A percentile compares a stretch with the other conserved stretches of the same genome.
Conservation (phyloP, 2,329 filamentous ascomycete species). For the Paramyrothecium roridum region DNA sequence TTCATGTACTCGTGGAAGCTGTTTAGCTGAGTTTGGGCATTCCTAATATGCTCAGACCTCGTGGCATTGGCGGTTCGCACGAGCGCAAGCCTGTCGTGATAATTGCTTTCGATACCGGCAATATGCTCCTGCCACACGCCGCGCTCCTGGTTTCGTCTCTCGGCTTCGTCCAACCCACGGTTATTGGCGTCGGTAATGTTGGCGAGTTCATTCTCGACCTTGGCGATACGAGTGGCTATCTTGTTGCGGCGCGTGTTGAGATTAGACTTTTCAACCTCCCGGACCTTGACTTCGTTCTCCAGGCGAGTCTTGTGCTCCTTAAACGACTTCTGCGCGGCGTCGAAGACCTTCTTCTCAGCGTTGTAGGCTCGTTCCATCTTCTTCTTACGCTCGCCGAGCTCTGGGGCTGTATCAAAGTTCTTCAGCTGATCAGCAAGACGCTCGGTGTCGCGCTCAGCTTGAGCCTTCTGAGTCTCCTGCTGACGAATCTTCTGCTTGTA, state of each 20-base stretch:
- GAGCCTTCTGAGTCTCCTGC: conserved; percentile 70
- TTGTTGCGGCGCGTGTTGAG: conserved; percentile 70
- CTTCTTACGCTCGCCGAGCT: conserved; percentile 56
- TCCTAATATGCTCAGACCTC: conserved; percentile 25
- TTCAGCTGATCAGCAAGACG: conserved; percentile 58
- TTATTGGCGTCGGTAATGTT: conserved; percentile 68
- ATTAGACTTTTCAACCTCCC: conserved; percentile 62
- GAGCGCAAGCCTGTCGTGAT: conserved; percentile 38
- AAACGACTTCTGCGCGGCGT: conserved; percentile 51
- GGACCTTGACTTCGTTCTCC: conserved; percentile 59
- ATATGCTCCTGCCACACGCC: conserved; percentile 44
- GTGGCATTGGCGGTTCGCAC: conserved; percentile 28
- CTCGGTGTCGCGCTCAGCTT: conserved; percentile 54
- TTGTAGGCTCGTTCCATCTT: conserved; percentile 50
- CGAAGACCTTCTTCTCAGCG: conserved; percentile 57
- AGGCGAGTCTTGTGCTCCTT: conserved; percentile 58
- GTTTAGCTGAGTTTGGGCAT: conserved; percentile 26
- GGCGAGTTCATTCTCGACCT: conserved; percentile 70
- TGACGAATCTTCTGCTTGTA: conserved; percentile 72
- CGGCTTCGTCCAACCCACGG: conserved; percentile 61
- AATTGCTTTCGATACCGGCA: conserved; percentile 41
- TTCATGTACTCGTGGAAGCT: conserved; percentile 28
- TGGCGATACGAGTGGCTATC: conserved; percentile 66
- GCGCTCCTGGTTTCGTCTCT: conserved; percentile 52
- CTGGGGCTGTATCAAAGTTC: conserved; percentile 61